These are phyloP conservation scores for Ustilago shanxiensis DNA, from an alignment of 1,284 basidiomycete genomes.

Conservation along the genomic window DNA sequence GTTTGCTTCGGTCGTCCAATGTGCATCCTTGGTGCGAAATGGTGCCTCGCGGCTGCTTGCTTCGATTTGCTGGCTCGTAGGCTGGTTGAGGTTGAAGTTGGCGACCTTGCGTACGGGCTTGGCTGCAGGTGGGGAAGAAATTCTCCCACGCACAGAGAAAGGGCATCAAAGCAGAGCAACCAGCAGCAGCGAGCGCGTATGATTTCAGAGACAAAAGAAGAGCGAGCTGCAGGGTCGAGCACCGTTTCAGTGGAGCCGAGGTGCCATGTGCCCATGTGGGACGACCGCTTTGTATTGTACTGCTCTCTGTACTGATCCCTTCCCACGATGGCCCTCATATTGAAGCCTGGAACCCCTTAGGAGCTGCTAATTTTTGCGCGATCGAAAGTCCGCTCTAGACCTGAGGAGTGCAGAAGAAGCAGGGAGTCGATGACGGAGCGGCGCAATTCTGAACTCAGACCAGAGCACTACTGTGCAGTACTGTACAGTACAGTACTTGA, in stretches of 20 bases:
- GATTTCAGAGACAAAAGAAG: not conserved
- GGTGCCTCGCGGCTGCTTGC: no score
- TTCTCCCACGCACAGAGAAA: not conserved
- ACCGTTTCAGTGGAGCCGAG: slow-evolving; percentile 32
- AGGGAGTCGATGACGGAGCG: slow-evolving; percentile 9
- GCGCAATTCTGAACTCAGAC: not conserved
- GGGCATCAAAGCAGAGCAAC: not conserved
- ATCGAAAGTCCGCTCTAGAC: not conserved
- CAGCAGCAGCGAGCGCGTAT: not conserved
- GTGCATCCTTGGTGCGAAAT: no score
- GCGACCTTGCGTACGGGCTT: slow-evolving; percentile 1
- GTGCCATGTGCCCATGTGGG: slow-evolving; percentile 32
- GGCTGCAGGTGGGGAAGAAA: not conserved
- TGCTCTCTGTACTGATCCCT: not conserved
- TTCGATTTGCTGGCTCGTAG: no score
- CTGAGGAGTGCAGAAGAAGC: not conserved
- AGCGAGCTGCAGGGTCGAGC: slow-evolving; percentile 36
- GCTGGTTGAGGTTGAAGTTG: no score
- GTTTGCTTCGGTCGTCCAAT: no score
- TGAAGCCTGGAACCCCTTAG: not conserved
- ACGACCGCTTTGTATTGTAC: no score
- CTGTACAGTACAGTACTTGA: no score
- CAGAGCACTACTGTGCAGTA: no score
- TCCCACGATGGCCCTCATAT: not conserved
- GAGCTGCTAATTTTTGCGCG: not conserved